These are phyloP conservation scores for Suillus brevipes DNA, from an alignment of 768 basidiomycete genomes.

Conservation along the genomic window DNA sequence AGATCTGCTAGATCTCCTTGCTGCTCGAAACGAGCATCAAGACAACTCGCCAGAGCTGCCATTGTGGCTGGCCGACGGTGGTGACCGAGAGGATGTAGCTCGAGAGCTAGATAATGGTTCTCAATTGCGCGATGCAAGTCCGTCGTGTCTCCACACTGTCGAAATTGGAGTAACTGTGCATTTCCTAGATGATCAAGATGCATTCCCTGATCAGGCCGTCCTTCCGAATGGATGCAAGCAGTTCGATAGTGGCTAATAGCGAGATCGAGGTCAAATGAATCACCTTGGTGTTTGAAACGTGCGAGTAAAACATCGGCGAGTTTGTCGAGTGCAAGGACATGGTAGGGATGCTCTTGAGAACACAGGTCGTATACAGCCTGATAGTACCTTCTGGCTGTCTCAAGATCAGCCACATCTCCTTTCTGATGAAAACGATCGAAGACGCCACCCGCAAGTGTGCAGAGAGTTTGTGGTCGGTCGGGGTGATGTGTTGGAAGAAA, in stretches of 20 bases:
- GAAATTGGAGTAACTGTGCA: conserved; percentile 23
- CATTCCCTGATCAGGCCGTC: conserved; percentile 15
- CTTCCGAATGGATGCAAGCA: conserved; percentile 19
- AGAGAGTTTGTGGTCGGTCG: conserved; percentile 19
- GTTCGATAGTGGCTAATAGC: conserved; percentile 26
- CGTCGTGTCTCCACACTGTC: conserved; percentile 11
- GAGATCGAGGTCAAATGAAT: conserved; percentile 28
- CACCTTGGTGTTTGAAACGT: conserved; percentile 25
- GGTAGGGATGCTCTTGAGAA: conserved; percentile 17
- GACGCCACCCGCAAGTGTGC: conserved; percentile 25
- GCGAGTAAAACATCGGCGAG: conserved; percentile 27
- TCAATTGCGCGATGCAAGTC: conserved; percentile 32
- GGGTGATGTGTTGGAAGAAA: conserved; percentile 16
- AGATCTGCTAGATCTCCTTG: conserved; percentile 27
- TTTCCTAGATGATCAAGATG: conserved; percentile 23
- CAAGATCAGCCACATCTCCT: conserved; percentile 24
- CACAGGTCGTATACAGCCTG: conserved; percentile 21
- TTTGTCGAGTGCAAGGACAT: conserved; percentile 21
- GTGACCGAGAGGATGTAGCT: conserved; percentile 16
- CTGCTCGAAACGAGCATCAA: conserved; percentile 29
- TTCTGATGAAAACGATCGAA: conserved; percentile 22
- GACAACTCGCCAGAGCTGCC: conserved; percentile 23
- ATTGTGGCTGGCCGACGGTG: conserved; percentile 19
- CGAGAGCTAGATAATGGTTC: conserved; percentile 23
- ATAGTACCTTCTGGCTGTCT: conserved; percentile 28